phyloP scores from a whole-genome alignment of 495 filamentous ascomycete genomes.

The Beverwykella pulmonaria region DNA sequence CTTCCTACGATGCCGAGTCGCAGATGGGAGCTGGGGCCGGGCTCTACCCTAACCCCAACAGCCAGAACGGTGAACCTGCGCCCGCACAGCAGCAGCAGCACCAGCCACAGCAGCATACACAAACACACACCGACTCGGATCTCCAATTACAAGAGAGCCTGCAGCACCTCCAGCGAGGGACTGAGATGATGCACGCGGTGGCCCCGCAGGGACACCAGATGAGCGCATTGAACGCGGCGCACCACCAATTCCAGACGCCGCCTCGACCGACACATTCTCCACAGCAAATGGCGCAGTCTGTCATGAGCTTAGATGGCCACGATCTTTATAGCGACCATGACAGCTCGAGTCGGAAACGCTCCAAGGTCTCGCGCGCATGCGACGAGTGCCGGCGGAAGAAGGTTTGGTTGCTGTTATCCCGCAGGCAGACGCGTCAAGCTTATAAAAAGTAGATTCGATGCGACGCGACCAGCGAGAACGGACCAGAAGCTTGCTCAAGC shows the following conservation, averaged over 20 bases:
- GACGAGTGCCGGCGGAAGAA: slow-evolving; percentile 97
- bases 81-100: slow-evolving; percentile 28
- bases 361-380: slow-evolving; percentile 90
- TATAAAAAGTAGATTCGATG: slow-evolving; percentile 70
- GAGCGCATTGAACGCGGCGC: slow-evolving; percentile 21
- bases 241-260: slow-evolving; percentile 34
- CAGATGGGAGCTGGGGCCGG: slow-evolving; percentile 23
- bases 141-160: slow-evolving; percentile 32
- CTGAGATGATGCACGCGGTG: slow-evolving; percentile 21
- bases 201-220: slow-evolving; percentile 27
- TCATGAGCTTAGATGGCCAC: slow-evolving; percentile 37
- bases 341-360: slow-evolving; percentile 62
- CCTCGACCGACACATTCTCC: slow-evolving; percentile 36
- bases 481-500: slow-evolving; percentile 79
- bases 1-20: slow-evolving; percentile 19
- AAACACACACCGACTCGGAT: slow-evolving; percentile 24
- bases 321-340: slow-evolving; percentile 28
- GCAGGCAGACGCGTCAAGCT: not conserved
- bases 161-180: slow-evolving; percentile 26
- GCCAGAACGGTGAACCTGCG: slow-evolving; percentile 34
- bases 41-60: slow-evolving; percentile 37
- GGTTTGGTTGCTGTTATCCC: slow-evolving; percentile 47
- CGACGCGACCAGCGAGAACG: slow-evolving; percentile 79
- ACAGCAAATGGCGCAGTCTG: slow-evolving; percentile 38
- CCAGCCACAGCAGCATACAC: slow-evolving; percentile 21